Percentiles rank a stretch among this genome's conserved stretches.
phyloP scores from a whole-genome alignment of 805 yeast species.

The Saccharomycopsis sp. region DNA sequence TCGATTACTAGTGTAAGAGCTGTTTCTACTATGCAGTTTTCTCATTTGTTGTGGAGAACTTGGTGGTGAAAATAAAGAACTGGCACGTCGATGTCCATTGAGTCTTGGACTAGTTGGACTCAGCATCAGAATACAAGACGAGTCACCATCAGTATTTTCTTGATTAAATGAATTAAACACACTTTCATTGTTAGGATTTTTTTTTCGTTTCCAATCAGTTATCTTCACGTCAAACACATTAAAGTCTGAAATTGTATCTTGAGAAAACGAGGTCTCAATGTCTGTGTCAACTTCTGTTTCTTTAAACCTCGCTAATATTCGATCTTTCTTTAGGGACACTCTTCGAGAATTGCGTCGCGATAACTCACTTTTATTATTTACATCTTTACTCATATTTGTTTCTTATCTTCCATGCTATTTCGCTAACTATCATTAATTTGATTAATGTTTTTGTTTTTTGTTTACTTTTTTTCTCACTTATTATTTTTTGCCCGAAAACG shows the following conservation, averaged over 20 bases:
- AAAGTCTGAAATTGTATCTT: slow-evolving; percentile 2
- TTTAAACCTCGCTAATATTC: slow-evolving; percentile 8
- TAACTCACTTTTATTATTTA: neutral
- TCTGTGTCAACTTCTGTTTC: slow-evolving; percentile 15
- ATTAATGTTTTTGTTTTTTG: neutral
- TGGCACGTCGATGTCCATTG: too few relatives aligned
- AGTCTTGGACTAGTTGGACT: too few relatives aligned
- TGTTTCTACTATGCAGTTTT: too few relatives aligned
- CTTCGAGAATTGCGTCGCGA: slow-evolving; percentile 4
- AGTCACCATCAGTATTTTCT: neutral
- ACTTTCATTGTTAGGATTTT: neutral
- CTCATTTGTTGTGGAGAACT: too few relatives aligned
- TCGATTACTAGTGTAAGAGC: too few relatives aligned
- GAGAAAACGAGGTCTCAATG: slow-evolving; percentile 17
- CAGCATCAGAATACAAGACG: too few relatives aligned
- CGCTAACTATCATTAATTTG: neutral
- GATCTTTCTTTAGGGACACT: neutral
- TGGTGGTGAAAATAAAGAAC: too few relatives aligned
- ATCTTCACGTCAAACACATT: slow-evolving; percentile 16
- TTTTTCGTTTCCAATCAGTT: slow-evolving; percentile 12
- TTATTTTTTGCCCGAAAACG: too few relatives aligned
- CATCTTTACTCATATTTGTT: neutral
- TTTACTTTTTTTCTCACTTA: neutral
- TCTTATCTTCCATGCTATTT: too few relatives aligned
- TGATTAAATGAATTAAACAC: neutral